phyloP scores from a whole-genome alignment of 2,329 filamentous ascomycete species.

The Microsporum audouinii region DNA sequence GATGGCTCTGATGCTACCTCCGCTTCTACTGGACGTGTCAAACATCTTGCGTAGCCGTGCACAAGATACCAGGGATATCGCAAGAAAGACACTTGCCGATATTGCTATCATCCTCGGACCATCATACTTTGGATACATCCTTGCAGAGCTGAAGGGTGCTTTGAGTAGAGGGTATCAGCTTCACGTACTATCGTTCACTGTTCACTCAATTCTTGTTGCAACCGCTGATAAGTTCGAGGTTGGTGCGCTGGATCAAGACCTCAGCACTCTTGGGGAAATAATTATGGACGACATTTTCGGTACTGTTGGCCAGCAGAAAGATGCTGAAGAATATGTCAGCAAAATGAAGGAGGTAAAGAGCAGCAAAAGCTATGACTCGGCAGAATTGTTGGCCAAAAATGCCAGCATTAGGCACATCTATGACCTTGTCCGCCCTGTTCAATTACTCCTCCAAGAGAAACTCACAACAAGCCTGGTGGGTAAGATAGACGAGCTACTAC shows the following conservation, averaged over 20 bases:
- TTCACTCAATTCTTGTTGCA: slow-evolving; percentile 78
- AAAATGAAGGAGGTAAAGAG: slow-evolving; percentile 97
- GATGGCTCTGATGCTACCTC: slow-evolving; percentile 62
- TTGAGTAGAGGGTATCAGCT: slow-evolving; percentile 81
- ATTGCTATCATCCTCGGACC: slow-evolving; percentile 73
- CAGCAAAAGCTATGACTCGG: slow-evolving; percentile 95
- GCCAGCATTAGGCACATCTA: slow-evolving; percentile 64
- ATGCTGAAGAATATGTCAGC: slow-evolving; percentile 86
- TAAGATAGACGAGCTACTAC: slow-evolving; percentile 82
- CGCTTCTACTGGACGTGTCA: slow-evolving; percentile 81
- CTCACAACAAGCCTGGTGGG: slow-evolving; percentile 70
- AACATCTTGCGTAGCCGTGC: slow-evolving; percentile 84
- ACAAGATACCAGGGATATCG: slow-evolving; percentile 80
- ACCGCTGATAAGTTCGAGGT: slow-evolving; percentile 61
- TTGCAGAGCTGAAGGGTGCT: slow-evolving; percentile 77
- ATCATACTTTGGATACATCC: slow-evolving; percentile 76
- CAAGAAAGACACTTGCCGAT: slow-evolving; percentile 73
- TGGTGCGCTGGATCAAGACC: slow-evolving; percentile 81
- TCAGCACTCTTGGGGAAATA: slow-evolving; percentile 63
- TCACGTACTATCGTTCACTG: slow-evolving; percentile 86
- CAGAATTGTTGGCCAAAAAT: slow-evolving; percentile 80
- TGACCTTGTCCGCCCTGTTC: slow-evolving; percentile 66
- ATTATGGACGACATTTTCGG: slow-evolving; percentile 98
- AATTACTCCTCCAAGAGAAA: slow-evolving; percentile 68
- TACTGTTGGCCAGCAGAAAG: slow-evolving; percentile 83